Base-by-base conservation (phyloP, 192 early-diverging fungal species). In the Backusella psychrophila region DNA sequence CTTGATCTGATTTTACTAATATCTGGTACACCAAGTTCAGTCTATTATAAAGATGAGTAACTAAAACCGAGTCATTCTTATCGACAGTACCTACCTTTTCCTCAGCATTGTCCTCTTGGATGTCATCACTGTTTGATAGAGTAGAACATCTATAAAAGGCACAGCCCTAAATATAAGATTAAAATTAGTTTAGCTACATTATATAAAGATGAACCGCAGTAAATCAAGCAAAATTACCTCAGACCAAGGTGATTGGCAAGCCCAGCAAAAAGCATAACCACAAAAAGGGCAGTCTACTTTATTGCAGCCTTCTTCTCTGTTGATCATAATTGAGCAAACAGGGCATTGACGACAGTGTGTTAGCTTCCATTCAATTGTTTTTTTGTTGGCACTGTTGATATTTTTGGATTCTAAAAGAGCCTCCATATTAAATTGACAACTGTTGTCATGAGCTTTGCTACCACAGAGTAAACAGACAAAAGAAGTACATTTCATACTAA, bases 251-350 rank as follows among this genome's bases (percentile, higher is more conserved):
- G 80, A 77, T 49, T 87, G 82, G 66, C 84, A 88, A 21, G 87
- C 67, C 90, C 90, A 91, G 73, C 90, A 91, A 71, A 91, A 91
- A 21, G 84, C 80, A 75, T 85, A 79, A 4, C 90, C 90, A 74
- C 90, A 91, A 17, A 82, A 84, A 63, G 86, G 80, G 34, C 90
- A 91, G 38, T 91, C 90, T 0, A 91, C 85, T 75, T 91, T 91
- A 70, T 91, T 89, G 72, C 90, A 91, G 9, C 90, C 90, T 74
- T 91, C 90, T 66, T 91, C 90, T 36, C 90, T 80, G 38, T 86
- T 86, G 49, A 91, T 91, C 69, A 90, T 46, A 53, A 89, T 86
- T 35, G 83, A 89, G 73, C 90, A 91, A 52, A 81, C 81, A 17
- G 90, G 90, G 68, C 90, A 91, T 42, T 82, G 82, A 26, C 87